phyloP scores from a whole-genome alignment of 805 yeast genomes.

The Zygosaccharomyces lentus region DNA sequence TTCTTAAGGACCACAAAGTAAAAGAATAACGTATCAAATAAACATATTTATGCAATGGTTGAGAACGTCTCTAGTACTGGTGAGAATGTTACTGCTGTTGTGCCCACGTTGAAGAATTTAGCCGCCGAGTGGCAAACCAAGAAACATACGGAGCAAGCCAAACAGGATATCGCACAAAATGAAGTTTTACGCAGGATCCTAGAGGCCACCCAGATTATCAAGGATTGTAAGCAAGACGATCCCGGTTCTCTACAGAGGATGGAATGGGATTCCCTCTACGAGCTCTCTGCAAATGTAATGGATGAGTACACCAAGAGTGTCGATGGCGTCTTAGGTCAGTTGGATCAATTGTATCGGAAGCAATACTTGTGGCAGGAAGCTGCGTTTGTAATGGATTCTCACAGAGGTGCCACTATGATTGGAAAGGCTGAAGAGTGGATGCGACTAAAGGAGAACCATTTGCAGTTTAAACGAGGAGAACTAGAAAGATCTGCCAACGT shows the following conservation, averaged over 20 bases:
- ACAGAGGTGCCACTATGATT: slow-evolving; percentile 27
- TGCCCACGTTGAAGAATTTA: slow-evolving; percentile 11
- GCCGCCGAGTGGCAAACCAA: slow-evolving; percentile 29
- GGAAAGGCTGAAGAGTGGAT: slow-evolving; percentile 31
- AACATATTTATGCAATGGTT: neutral
- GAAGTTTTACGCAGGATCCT: slow-evolving; percentile 18
- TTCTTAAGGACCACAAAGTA: neutral
- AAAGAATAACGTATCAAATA: neutral
- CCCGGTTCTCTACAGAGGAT: slow-evolving; percentile 12
- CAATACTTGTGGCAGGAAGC: slow-evolving; percentile 35
- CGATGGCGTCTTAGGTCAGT: slow-evolving; percentile 20
- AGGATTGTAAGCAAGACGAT: slow-evolving; percentile 4
- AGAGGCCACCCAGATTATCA: slow-evolving; percentile 17
- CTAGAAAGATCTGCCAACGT: slow-evolving; percentile 27
- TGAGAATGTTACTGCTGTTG: neutral
- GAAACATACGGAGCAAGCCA: slow-evolving; percentile 11
- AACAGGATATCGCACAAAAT: slow-evolving; percentile 16
- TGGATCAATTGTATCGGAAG: slow-evolving; percentile 26
- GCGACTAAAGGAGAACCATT: slow-evolving; percentile 22
- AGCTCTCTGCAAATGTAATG: slow-evolving; percentile 29
- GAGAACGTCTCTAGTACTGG: neutral
- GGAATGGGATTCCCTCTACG: slow-evolving; percentile 33
- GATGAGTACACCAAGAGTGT: slow-evolving; percentile 29
- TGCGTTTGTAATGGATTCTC: slow-evolving; percentile 32
- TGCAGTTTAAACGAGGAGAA: slow-evolving; percentile 22